phyloP scores from a whole-genome alignment of 176 grass and related monocot genomes.

The Themeda triandra region DNA sequence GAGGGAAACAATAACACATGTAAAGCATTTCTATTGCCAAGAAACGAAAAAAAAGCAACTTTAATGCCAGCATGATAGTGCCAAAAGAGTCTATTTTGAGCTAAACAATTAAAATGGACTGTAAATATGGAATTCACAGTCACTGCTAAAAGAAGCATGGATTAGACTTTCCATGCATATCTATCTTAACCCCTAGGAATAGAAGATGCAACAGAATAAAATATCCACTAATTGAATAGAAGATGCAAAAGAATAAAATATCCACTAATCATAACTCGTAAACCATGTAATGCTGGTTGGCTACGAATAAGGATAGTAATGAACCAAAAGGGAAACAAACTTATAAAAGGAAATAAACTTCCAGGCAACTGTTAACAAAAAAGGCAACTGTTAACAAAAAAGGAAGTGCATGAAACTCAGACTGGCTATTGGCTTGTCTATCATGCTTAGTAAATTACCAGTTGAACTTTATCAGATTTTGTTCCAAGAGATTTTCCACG shows the following conservation, averaged over 20 bases:
- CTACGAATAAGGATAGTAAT: conserved; percentile 11
- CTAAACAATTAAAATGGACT: not conserved
- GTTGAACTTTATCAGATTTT: conserved; percentile 84
- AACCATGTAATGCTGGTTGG: not conserved
- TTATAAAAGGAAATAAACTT: conserved; percentile 6
- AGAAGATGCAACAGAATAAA: not conserved
- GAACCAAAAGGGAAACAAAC: not conserved
- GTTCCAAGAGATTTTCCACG: conserved; percentile 67
- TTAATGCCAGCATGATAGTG: conserved; percentile 7
- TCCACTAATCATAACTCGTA: not conserved
- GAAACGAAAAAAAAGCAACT: not conserved
- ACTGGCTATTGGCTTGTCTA: not conserved
- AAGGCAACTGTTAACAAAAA: not conserved
- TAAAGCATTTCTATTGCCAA: conserved; percentile 1
- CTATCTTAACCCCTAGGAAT: not conserved
- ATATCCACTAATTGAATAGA: not conserved
- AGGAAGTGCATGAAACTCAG: not conserved
- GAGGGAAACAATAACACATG: not conserved
- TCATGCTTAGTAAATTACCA: conserved; percentile 53
- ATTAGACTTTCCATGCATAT: not conserved
- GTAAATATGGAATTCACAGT: not conserved
- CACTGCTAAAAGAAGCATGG: not conserved
- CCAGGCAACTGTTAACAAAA: not conserved
- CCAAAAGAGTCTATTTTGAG: conserved; percentile 21
- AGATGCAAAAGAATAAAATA: not conserved